phyloP scores from a whole-genome alignment of 1,284 basidiomycete species.

The Pseudozyma thailandica region DNA sequence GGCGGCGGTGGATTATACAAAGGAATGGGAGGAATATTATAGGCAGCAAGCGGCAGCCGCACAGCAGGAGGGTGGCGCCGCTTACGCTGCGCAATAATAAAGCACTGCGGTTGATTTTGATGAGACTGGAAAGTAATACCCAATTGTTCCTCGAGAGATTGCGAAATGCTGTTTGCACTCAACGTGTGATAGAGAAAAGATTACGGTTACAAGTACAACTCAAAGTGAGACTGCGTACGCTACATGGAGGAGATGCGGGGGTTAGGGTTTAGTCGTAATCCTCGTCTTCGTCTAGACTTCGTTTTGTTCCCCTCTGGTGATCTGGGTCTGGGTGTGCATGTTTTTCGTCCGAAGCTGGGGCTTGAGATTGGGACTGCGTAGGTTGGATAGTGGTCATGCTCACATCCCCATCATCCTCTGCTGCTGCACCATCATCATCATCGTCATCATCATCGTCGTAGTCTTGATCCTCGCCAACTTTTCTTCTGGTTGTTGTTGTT shows the following conservation, averaged over 20 bases:
- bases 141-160: no score
- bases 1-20: constrained; percentile 57
- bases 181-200: background rate
- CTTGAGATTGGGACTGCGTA: constrained; percentile 14
- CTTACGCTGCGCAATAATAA: background rate
- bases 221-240: background rate
- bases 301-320: constrained; percentile 51
- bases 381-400: constrained; percentile 38
- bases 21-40: constrained; percentile 66
- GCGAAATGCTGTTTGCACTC: background rate
- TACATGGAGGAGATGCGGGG: background rate
- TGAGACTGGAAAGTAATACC: no score
- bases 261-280: constrained; percentile 60
- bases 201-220: constrained; percentile 4
- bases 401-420: no score
- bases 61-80: constrained; percentile 28
- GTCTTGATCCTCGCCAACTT: constrained; percentile 17
- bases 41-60: constrained; percentile 54
- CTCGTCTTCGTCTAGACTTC: constrained; percentile 65
- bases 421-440: no score
- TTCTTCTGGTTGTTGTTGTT: background rate
- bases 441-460: constrained; percentile 33
- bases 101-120: background rate
- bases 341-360: background rate
- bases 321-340: background rate